Evolutionary conservation across 169 alveolate species (phyloP).

Genomic region (Plasmodium gallinaceum): DNA sequence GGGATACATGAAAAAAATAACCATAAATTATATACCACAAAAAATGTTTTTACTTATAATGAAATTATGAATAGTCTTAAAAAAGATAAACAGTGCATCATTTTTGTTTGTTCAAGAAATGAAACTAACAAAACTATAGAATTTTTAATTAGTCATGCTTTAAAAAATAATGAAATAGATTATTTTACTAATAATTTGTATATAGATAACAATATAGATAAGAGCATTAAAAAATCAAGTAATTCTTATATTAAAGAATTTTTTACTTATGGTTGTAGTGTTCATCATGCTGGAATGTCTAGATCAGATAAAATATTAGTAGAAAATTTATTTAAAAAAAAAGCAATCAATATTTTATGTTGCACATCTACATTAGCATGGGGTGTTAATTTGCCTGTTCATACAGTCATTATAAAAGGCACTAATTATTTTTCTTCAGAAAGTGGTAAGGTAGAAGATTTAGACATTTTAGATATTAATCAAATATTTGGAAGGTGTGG

Average conservation of each 20-base stretch:
- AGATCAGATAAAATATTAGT: conserved; percentile 96
- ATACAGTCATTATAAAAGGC: conserved; percentile 99
- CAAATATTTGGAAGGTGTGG: conserved; percentile 99
- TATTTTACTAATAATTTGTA: conserved; percentile 45
- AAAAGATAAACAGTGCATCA: conserved; percentile 84
- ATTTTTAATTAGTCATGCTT: conserved; percentile 78
- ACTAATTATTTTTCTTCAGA: conserved; percentile 98
- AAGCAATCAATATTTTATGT: conserved; percentile 95
- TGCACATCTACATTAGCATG: conserved; percentile 99
- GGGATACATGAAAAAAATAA: conserved; percentile 97
- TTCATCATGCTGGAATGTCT: conserved; percentile 99
- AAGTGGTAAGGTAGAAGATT: conserved; percentile 96
- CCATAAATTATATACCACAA: conserved; percentile 91
- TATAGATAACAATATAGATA: conserved; percentile 69
- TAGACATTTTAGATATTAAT: conserved; percentile 96
- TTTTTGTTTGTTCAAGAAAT: conserved; percentile 85
- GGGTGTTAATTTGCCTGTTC: conserved; percentile 99
- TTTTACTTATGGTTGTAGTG: conserved; percentile 96
- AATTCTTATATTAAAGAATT: conserved; percentile 79
- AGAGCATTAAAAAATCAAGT: conserved; percentile 50
- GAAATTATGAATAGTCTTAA: conserved; percentile 79
- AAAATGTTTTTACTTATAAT: conserved; percentile 85
- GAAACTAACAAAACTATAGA: conserved; percentile 98
- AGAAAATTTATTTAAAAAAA: conserved; percentile 97
- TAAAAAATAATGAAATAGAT: conserved; percentile 38